Base-by-base conservation (phyloP, 2,329 filamentous ascomycete species). In the Fonsecaea pedrosoi region DNA sequence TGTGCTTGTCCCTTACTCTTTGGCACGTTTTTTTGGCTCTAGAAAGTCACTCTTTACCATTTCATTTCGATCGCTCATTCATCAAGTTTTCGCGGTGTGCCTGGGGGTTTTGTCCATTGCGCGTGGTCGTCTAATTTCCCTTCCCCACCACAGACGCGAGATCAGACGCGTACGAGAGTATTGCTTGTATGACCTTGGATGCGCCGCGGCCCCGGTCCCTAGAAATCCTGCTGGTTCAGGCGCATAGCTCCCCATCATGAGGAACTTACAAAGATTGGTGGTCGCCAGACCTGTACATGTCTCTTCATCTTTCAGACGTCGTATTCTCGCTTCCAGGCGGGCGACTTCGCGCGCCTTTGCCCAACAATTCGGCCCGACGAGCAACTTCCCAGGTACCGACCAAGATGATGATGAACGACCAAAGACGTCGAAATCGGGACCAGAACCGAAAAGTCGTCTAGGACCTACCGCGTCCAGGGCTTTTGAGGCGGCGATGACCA, bases 401-500 rank as follows among this genome's bases (percentile, higher is more conserved):
- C 60, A 59, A 42, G 71, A 70, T 18, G 69, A 71, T 13, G 65
- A 70, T 38, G 63, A 65, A 45, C 62, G 65, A 8, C 55, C 64
- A 30, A 66, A 58, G 15, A 30, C 68, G 15, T 54, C 59, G 12
- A 67, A 67, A 9, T 55, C 65, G n/a, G 64, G 64, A n/a, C 60
- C 62, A 37, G 45, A 66, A 13, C 42, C 62, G 4, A 45, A 54
- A 32, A 67, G 66, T 32, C 60, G 64, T 10, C 59, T 66, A 21
- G 58, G 62, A 15, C 55, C 78, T 12, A 82, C 81, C 1, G 68
- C 79, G 7, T 78, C 81, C 45, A 92, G 90, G 75, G 91, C 92
- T 87, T 79, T 88, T 62, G 91, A 94, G 77, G 83, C 89, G 5
- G 91, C 90, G 2, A 88, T 88, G 8, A 93, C 91, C 0, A 92